Percentiles rank a stretch among this genome's conserved stretches.
Conservation (phyloP, 2,329 filamentous ascomycete species). For the Hansfordia pulvinata region DNA sequence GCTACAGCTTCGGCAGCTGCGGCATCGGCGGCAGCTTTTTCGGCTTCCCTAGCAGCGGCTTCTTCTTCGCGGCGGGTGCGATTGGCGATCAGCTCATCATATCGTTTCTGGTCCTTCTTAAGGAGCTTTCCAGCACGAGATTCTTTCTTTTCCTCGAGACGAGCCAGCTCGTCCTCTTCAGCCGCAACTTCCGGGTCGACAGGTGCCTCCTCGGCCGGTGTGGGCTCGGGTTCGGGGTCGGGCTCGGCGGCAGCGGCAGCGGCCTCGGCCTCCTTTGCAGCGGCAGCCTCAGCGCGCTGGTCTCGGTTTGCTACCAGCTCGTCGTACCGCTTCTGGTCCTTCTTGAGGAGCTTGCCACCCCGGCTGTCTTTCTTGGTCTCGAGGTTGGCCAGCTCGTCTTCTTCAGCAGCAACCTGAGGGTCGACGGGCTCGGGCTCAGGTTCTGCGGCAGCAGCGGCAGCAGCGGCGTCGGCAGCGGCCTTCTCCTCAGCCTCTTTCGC, state of each 20-base stretch:
- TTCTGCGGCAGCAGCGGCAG: conserved; percentile 2
- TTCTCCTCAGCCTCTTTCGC: conserved; percentile 5
- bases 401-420: not conserved
- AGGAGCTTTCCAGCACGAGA: conserved; percentile 22
- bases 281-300: conserved; percentile 3
- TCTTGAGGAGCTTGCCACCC: conserved; percentile 1
- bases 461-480: conserved; percentile 5
- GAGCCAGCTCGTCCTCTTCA: conserved; percentile 12
- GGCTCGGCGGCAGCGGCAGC: conserved; percentile 4
- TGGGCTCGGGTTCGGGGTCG: conserved; percentile 7
- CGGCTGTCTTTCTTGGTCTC: not conserved
- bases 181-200: conserved; percentile 9
- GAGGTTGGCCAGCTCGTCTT: conserved; percentile 1
- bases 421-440: conserved; percentile 7
- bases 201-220: conserved; percentile 3
- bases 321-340: conserved; percentile 1
- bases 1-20: conserved; percentile 5
- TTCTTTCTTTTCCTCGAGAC: conserved; percentile 17
- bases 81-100: conserved; percentile 9
- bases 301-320: no score
- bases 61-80: conserved; percentile 7
- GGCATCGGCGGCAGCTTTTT: conserved; percentile 3
- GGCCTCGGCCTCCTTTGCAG: conserved; percentile 5
- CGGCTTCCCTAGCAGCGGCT: conserved; percentile 2
- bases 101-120: conserved; percentile 16